Evolutionary conservation across 768 basidiomycete species (phyloP), one percentile per base, ranked within the genome.

Genomic region (Agrocybe praecox): DNA sequence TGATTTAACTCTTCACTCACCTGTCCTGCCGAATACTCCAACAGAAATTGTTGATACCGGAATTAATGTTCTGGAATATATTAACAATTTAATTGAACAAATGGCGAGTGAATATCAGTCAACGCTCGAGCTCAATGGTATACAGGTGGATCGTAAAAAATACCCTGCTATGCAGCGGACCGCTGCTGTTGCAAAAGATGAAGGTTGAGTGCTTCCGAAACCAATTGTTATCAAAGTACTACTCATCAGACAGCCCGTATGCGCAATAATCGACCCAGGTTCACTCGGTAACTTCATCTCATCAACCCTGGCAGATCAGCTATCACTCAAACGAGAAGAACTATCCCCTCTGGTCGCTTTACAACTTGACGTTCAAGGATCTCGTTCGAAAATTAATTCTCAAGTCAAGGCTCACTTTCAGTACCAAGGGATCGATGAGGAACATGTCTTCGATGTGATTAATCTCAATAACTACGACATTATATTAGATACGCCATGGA

Each of bases 281-380:
- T 78, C 73, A 0, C 53, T 74, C 1, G 74, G 74, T 0, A 76
- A 80, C 55, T 79, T 80, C 49, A 67, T 81, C 19, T 75, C 75
- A 0, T 62, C 68, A 0, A 70, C 65, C 0, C 21, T 79, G 0
- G 72, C 69, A 0, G 71, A 76, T 49, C 78, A 80, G 53, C 54
- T 80, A 1, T 64, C 66, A 3, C 22, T 76, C 0, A 52, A 59
- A 26, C 52, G 45, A 1, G 50, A 55, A 0, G 53, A 62, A 7
- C 56, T 80, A 0, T 62, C 42, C 0, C 67, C 67, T 32, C 77
- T 73, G 1, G 18, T 80, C 1, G 55, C 67, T 0, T 46, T 80
- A 0, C 73, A 76, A 14, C 61, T 82, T 0, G 79, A 77, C 0
- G 73, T 76, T 0, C 70, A 75, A 32, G 81, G 79, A 0, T 81